A percentile compares a stretch with the other conserved stretches of the same genome.
phyloP scores from a whole-genome alignment of 495 filamentous ascomycete species.

The Penicillium coprophilum region DNA sequence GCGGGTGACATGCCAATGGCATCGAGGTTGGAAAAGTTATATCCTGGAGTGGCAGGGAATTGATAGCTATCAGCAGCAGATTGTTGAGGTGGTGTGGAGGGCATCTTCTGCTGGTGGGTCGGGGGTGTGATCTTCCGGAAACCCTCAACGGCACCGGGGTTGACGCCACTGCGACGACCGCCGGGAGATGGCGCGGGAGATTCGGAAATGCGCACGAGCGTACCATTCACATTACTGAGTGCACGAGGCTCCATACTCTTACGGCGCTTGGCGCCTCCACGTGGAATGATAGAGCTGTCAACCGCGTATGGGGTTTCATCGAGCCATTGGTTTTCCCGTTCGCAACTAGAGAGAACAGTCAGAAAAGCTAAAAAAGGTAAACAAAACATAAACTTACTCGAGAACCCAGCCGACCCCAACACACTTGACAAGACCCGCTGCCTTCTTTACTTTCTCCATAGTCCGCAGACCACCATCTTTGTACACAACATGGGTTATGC shows the following conservation, averaged over 20 bases:
- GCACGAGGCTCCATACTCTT: slow-evolving; percentile 92
- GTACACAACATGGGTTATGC: slow-evolving; percentile 93
- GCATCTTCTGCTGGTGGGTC: slow-evolving; percentile 16
- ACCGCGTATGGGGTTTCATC: slow-evolving; percentile 69
- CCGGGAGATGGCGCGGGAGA: slow-evolving; percentile 35
- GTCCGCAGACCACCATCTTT: slow-evolving; percentile 90
- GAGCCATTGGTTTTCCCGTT: slow-evolving; percentile 74
- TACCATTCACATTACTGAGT: slow-evolving; percentile 70
- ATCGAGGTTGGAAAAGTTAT: slow-evolving; percentile 41
- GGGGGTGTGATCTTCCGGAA: slow-evolving; percentile 38
- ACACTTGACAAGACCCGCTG: slow-evolving; percentile 72
- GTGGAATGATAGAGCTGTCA: slow-evolving; percentile 68
- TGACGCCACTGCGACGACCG: slow-evolving; percentile 32
- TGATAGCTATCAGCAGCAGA: slow-evolving; percentile 22
- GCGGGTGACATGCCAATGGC: slow-evolving; percentile 51
- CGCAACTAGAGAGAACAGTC: slow-evolving; percentile 56
- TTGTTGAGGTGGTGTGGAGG: slow-evolving; percentile 26
- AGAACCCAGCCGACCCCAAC: slow-evolving; percentile 88
- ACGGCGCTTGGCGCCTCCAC: slow-evolving; percentile 72
- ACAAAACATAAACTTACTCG: slow-evolving; percentile 55
- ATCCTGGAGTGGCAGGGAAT: slow-evolving; percentile 37
- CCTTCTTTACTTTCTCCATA: slow-evolving; percentile 78
- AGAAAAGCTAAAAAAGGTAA: background rate
- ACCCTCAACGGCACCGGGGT: slow-evolving; percentile 39
- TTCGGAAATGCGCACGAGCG: slow-evolving; percentile 37